Conservation (phyloP, 2,329 filamentous ascomycete species). For the Hypomyces perniciosus region DNA sequence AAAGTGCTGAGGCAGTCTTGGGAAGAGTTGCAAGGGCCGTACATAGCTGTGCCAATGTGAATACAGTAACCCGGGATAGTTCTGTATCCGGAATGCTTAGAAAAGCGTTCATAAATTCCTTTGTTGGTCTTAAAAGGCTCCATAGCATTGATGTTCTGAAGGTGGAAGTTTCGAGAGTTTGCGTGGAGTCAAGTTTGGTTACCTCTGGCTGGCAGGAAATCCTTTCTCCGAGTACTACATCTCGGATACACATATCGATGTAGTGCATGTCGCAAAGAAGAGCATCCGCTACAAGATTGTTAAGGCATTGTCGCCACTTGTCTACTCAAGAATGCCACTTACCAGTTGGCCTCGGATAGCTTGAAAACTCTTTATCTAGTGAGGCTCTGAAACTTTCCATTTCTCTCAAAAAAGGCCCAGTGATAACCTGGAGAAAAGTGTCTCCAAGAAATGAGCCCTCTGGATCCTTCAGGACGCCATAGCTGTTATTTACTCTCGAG, state of each 20-base stretch:
- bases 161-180: neutral
- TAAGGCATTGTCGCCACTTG: neutral
- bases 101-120: slow-evolving; percentile 6
- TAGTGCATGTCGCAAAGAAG: slow-evolving; percentile 7
- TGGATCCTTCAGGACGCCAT: neutral
- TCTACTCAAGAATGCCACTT: neutral
- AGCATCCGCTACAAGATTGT: neutral
- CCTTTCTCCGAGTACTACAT: slow-evolving; percentile 1
- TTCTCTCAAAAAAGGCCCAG: slow-evolving; percentile 4
- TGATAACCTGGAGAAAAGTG: neutral
- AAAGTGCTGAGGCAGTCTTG: slow-evolving; percentile 3
- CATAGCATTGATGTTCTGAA: slow-evolving; percentile 9
- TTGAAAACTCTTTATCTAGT: neutral
- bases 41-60: slow-evolving; percentile 9
- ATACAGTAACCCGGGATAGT: slow-evolving; percentile 2
- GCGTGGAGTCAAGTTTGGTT: neutral
- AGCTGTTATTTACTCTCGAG: slow-evolving; percentile 1
- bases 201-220: neutral
- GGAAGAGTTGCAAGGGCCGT: neutral
- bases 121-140: slow-evolving; percentile 6
- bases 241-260: slow-evolving; percentile 8
- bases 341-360: neutral
- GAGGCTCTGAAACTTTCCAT: neutral
- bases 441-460: neutral
- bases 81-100: slow-evolving; percentile 3